phyloP scores from a whole-genome alignment of 352 stramenopile species.

The Pythium biforme region DNA sequence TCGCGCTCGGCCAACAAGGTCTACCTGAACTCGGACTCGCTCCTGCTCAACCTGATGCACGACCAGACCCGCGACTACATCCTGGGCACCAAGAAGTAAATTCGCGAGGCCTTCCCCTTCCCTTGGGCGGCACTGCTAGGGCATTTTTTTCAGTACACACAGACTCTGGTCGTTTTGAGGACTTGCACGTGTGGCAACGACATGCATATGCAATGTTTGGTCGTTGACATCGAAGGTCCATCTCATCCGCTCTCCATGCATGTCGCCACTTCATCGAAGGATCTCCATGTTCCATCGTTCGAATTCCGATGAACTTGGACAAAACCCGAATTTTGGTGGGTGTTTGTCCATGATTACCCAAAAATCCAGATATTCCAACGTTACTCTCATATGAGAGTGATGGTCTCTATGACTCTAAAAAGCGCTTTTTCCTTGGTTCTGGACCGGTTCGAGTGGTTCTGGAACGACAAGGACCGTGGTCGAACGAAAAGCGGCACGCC shows the following conservation, averaged over 20 bases:
- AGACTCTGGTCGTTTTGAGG: neutral
- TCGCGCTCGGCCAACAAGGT: conserved; percentile 95
- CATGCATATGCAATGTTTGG: no score
- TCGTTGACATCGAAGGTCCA: no score
- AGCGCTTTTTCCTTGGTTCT: conserved; percentile 8
- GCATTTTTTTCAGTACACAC: conserved; percentile 5
- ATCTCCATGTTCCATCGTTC: neutral
- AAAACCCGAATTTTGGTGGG: neutral
- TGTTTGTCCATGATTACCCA: conserved; percentile 3
- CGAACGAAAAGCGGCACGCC: no score
- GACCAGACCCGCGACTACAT: conserved; percentile 30
- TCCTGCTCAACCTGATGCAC: conserved; percentile 96
- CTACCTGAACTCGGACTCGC: conserved; percentile 97
- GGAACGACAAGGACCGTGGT: neutral
- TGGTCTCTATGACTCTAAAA: conserved; percentile 11
- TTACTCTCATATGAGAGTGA: conserved; percentile 6
- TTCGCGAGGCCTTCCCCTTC: no score
- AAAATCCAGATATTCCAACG: conserved; percentile 7
- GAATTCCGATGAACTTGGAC: neutral
- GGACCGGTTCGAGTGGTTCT: conserved; percentile 20
- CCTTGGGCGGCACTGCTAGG: neutral
- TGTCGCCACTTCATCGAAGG: no score
- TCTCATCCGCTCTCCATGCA: no score
- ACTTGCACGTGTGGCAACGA: neutral
- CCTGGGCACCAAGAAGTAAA: conserved; percentile 15